Percentiles rank a stretch among this genome's conserved stretches.
phyloP scores from a whole-genome alignment of 768 basidiomycete genomes.

The Piloderma croceum region DNA sequence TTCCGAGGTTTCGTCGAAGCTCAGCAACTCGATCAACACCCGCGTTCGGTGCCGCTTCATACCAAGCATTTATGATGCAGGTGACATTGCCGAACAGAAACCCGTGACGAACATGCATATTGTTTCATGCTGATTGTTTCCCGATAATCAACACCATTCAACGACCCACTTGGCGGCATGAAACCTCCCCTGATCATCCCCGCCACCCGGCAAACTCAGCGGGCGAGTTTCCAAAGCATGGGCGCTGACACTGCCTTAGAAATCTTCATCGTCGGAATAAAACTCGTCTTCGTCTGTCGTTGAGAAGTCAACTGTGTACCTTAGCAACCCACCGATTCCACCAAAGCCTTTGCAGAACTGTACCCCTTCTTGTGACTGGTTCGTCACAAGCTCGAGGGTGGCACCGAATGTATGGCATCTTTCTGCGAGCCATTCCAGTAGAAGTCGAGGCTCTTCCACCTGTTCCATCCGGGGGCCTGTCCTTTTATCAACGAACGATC shows the following conservation, averaged over 20 bases:
- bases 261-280: slow-evolving; percentile 64
- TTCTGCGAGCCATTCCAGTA: slow-evolving; percentile 98
- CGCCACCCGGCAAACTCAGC: slow-evolving; percentile 64
- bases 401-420: slow-evolving; percentile 98
- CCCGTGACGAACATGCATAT: no score
- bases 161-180: no score
- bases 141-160: no score
- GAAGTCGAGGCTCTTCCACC: slow-evolving; percentile 67
- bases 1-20: no score
- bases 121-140: no score
- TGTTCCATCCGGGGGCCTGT: slow-evolving; percentile 97
- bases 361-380: slow-evolving; percentile 93
- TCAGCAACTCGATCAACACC: no score
- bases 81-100: no score
- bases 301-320: slow-evolving; percentile 97
- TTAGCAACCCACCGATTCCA: slow-evolving; percentile 90
- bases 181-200: no score
- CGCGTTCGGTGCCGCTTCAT: no score
- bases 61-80: no score
- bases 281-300: slow-evolving; percentile 85
- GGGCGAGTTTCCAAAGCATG: slow-evolving; percentile 73
- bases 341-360: slow-evolving; percentile 99
- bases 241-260: slow-evolving; percentile 86
- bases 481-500: slow-evolving; percentile 92
- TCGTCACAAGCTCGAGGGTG: slow-evolving; percentile 91